Base-by-base conservation (phyloP, 2,329 filamentous ascomycete species). In the Emydomyces testavorans region DNA sequence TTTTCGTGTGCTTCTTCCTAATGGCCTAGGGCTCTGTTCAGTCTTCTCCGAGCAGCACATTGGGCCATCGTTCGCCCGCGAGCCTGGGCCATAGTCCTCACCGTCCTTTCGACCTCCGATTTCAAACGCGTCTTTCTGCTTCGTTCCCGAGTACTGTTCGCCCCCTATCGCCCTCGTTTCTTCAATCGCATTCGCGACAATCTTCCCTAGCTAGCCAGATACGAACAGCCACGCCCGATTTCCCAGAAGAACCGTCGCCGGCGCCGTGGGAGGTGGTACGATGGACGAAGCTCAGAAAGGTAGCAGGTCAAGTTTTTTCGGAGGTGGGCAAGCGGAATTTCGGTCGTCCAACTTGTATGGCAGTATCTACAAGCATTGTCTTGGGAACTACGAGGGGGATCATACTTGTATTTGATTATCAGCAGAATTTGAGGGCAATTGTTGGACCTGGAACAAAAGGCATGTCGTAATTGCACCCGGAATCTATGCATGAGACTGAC, bases 251-350 rank as follows among this genome's bases (percentile, higher is more conserved):
- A 54, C 79, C 80, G 1, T 75, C 80, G 2, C 80, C 86, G 47
- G 80, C 85, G 4, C 92, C 92, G 1, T 98, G 92, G 93, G 92
- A 98, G 60, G 88, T 96, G 46, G 84, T 98, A 50, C 78, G 89
- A 60, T 98, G 93, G 93, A 96, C 87, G 1, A 92, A 85, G 61
- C 70, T 98, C 49, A 85, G 82, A 60, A 96, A 93, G 64, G 78
- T 98, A 53, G 88, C 87, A 20, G 80, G 79, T 0, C 87, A 96
- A 64, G 80, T 85, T 2, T 96, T 96, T 64, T 94, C 90, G 2
- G 93, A 98, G 65, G 77, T 82, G 36, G 92, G 89, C 29, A 92
- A 81, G 68, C 82, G 92, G 52, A 95, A 85, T 64, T 96, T 95
- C 71, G 93, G 92, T 23, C 76, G 81, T 34, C 88, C 90, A 20